phyloP scores from a whole-genome alignment of 2,329 filamentous ascomycete genomes.

The Biscogniauxia marginata region DNA sequence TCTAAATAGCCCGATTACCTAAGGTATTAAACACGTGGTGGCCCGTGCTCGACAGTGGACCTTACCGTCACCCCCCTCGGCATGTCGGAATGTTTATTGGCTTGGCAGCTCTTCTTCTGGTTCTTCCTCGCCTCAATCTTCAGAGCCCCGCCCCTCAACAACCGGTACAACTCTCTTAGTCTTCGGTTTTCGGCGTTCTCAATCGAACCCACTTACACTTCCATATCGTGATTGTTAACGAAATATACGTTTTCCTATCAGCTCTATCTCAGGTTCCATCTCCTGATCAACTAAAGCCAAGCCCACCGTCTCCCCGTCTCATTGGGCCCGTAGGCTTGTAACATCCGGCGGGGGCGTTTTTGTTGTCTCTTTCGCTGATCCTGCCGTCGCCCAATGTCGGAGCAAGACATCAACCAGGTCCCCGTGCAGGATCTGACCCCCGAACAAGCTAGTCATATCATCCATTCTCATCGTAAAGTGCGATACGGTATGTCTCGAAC shows the following conservation, averaged over 20 bases:
- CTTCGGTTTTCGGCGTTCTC: constrained; percentile 26
- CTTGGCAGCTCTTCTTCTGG: constrained; percentile 5
- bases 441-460: constrained; percentile 66
- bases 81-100: constrained; percentile 14
- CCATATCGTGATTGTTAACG: background rate
- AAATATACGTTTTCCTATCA: background rate
- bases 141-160: background rate
- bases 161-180: constrained; percentile 10
- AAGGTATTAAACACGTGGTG: no score
- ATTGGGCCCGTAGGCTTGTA: no score
- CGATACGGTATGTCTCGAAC: constrained; percentile 63
- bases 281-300: constrained; percentile 1
- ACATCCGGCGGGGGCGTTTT: no score
- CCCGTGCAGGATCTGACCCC: constrained; percentile 58
- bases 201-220: background rate
- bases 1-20: no score
- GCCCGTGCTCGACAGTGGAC: no score
- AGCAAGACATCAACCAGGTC: constrained; percentile 36
- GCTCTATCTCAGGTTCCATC: background rate
- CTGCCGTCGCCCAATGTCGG: constrained; percentile 26
- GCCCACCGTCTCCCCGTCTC: constrained; percentile 5
- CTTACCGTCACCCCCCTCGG: no score
- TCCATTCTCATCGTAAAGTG: constrained; percentile 67
- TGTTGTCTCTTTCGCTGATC: constrained; percentile 5
- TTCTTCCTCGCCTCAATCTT: no score